A percentile compares a stretch with the other conserved stretches of the same genome.
Conservation (phyloP, 495 filamentous ascomycete genomes). For the Penicillium egyptiacum region DNA sequence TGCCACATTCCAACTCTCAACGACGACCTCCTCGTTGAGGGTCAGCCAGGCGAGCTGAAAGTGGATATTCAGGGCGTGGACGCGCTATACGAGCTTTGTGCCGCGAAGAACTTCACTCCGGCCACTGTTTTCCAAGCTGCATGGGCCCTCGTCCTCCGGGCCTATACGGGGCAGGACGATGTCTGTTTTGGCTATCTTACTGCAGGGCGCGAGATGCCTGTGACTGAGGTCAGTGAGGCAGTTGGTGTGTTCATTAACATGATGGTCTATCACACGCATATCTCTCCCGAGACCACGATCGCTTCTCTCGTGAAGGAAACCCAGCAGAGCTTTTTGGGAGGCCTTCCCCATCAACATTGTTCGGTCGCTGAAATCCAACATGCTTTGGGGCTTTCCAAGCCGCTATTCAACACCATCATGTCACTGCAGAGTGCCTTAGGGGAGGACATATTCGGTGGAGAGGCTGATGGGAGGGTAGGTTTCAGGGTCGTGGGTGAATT, state of each 20-base stretch:
- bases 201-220: slow-evolving; percentile 33
- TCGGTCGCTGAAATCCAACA: background rate
- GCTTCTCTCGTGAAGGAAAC: background rate
- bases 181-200: slow-evolving; percentile 46
- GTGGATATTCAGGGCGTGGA: background rate
- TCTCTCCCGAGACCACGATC: background rate
- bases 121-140: slow-evolving; percentile 35
- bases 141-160: slow-evolving; percentile 45
- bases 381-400: background rate
- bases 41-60: background rate
- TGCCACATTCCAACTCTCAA: slow-evolving; percentile 41
- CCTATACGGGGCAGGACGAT: slow-evolving; percentile 43
- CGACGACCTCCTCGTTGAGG: slow-evolving; percentile 16
- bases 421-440: background rate
- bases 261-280: slow-evolving; percentile 28
- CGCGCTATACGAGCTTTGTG: background rate
- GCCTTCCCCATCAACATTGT: background rate
- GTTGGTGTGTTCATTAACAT: slow-evolving; percentile 24
- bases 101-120: slow-evolving; percentile 20
- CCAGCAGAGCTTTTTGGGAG: background rate
- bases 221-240: slow-evolving; percentile 20
- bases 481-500: background rate
- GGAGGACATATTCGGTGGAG: background rate
- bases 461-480: background rate
- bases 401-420: background rate